Evolutionary conservation across 2,329 filamentous ascomycete genomes (phyloP), one percentile per base, ranked within the genome.

Genomic region (Ophiostoma tasmaniense): DNA sequence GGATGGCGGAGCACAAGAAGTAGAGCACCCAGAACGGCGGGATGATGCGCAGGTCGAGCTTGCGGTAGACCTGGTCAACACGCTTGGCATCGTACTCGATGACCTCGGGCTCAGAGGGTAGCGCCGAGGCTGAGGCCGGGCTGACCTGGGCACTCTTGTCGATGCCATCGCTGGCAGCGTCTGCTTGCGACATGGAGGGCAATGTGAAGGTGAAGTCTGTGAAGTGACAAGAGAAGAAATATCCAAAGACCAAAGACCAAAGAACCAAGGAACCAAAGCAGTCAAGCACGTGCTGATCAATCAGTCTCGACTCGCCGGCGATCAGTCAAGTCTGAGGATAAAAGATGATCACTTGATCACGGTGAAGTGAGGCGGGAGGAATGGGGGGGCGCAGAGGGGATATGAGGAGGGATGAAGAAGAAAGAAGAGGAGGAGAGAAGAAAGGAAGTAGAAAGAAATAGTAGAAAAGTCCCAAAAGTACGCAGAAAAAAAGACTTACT

Each of bases 1-100:
- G 89, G 75, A 97, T 95, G 71, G 92, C 93, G 0, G 92, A 95
- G 82, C 92, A 95, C 72, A 97, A 85, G 76, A 97, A 97, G 80
- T 97, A 97, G 20, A 97, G 84, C 20, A 89, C 78, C 93, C 93
- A 97, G 78, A 97, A 94, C 37, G 93, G 81, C 72, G 85, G 85
- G 72, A 88, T 87, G 74, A 88, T 87, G 73, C 85, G 83, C 33
- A 78, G 76, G 75, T 88, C 85, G 65, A 87, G 80, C 75, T 86
- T 87, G 73, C 79, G 67, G 66, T 82, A 69, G 13, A 71, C 67
- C 67, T 62, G 35, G 30, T 71, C 70, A 62, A 71, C 70, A 8
- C 67, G 67, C 62, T 45, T 35, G 22, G 20, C 37, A 37, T 69
- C 66, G 66, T 67, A 71, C 67, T 69, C 67, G 59, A 30, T 25